Evolutionary conservation across 371 early-diverging fungal species (phyloP), one percentile per base, ranked within the genome.

Genomic region (Mucor velutinosus): DNA sequence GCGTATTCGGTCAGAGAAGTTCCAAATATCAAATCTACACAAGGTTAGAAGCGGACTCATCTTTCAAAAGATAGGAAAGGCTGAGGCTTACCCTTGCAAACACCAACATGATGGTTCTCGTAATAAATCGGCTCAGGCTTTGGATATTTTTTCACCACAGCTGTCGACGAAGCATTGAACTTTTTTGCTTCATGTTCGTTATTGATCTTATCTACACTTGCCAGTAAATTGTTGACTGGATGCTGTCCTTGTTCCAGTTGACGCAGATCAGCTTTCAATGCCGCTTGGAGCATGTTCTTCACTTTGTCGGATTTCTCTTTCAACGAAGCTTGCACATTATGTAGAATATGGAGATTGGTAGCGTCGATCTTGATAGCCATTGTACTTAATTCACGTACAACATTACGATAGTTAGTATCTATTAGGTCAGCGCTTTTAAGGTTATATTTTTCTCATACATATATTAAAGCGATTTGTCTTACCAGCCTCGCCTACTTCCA

Each of bases 21-120:
- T 35, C 90, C 89, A 74, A 90, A 91, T 7, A 89, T 77, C 62
- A 89, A 69, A 65, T 87, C 90, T 83, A 74, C 15, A 14, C 4
- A 29, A 62, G 30, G 30, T 57, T 60, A 27, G 14, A 53, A 56
- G 21, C 15, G 43, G 33, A 7, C n/a, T 12, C 23, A 1, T 56
- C 17, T 17, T 41, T 12, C 1, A 41, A 11, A 6, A 47, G 11
- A 10, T 10, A 47, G 21, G 7, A 45, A 45, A 7, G 47, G 21
- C 43, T 43, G 17, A 32, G 12, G 23, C 60, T 59, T 66, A 71
- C 76, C 74, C 71, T 76, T 76, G 30, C 74, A 76, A 53, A 69
- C 53, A 55, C 76, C 76, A 27, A 76, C 76, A 56, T 73, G 71
- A 37, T 71, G 60, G 32, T 76, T 73, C 11, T 57, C 32, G 37